These are phyloP conservation scores for Tuber aestivum DNA, from an alignment of 495 filamentous ascomycete genomes.

Conservation along the genomic window DNA sequence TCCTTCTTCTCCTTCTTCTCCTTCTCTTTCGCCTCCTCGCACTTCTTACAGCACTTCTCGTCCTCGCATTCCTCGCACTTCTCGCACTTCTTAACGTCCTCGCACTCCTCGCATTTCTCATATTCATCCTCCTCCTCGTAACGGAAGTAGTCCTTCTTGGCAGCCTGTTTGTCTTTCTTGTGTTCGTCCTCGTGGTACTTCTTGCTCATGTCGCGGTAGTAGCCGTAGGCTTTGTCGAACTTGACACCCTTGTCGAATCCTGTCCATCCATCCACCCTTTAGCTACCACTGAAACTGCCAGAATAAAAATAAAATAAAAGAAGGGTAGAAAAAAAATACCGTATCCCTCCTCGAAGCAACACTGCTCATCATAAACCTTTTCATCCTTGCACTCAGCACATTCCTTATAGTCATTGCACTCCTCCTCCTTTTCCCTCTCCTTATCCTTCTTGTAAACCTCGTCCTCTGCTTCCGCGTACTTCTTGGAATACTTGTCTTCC, in stretches of 20 bases:
- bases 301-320: too few relatives aligned
- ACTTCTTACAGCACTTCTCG: not conserved
- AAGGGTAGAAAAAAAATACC: not conserved
- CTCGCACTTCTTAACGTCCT: not conserved
- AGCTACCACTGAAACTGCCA: not conserved
- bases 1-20: not conserved
- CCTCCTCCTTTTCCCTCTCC: not conserved
- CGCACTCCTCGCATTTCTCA: not conserved
- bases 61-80: not conserved
- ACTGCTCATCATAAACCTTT: not conserved
- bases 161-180: not conserved
- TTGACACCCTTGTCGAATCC: not conserved
- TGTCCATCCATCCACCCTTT: not conserved
- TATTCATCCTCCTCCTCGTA: not conserved
- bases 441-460: not conserved
- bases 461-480: not conserved
- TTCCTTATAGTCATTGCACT: not conserved
- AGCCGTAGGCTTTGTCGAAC: not conserved
- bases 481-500: too few relatives aligned
- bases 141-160: not conserved
- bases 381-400: not conserved
- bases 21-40: not conserved
- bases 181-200: not conserved
- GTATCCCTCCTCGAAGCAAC: not conserved
- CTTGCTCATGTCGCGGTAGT: not conserved